A percentile compares a stretch with the other conserved stretches of the same genome.
phyloP scores from a whole-genome alignment of 306 rosid species.

The Potentilla sterilis region DNA sequence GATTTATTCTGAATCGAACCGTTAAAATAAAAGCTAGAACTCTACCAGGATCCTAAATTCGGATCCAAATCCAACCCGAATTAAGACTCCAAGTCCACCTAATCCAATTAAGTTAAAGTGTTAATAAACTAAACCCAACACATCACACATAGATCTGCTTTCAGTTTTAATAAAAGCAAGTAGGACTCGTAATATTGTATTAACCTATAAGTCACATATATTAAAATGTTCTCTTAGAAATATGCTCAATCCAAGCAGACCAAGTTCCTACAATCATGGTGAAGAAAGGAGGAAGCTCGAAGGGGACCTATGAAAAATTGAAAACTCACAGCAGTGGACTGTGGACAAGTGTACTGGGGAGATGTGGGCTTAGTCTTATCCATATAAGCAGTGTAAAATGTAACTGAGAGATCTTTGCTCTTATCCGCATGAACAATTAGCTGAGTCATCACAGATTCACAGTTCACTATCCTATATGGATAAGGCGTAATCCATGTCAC shows the following conservation, averaged over 20 bases:
- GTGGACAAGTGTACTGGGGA: not conserved
- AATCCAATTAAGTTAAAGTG: not conserved
- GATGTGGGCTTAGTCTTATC: constrained; percentile 35
- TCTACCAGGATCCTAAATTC: too few relatives aligned
- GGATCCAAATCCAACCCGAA: too few relatives aligned
- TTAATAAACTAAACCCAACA: too few relatives aligned
- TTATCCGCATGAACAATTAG: constrained; percentile 36
- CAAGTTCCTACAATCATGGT: not conserved
- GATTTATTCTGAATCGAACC: too few relatives aligned
- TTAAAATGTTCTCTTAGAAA: not conserved
- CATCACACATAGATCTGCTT: not conserved
- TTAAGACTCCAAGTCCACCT: too few relatives aligned
- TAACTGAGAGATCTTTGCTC: not conserved
- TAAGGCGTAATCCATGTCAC: constrained; percentile 12
- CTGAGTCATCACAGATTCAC: too few relatives aligned
- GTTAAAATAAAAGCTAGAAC: too few relatives aligned
- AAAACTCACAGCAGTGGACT: not conserved
- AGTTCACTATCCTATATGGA: constrained; percentile 30
- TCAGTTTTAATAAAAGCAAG: not conserved
- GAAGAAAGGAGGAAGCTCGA: not conserved
- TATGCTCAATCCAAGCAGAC: not conserved
- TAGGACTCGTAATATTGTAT: not conserved
- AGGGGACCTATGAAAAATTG: not conserved
- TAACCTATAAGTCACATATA: not conserved
- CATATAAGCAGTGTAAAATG: constrained; percentile 14